These are phyloP conservation scores for Ricinus communis DNA, from an alignment of 345 rosid species.

Conservation along the genomic window DNA sequence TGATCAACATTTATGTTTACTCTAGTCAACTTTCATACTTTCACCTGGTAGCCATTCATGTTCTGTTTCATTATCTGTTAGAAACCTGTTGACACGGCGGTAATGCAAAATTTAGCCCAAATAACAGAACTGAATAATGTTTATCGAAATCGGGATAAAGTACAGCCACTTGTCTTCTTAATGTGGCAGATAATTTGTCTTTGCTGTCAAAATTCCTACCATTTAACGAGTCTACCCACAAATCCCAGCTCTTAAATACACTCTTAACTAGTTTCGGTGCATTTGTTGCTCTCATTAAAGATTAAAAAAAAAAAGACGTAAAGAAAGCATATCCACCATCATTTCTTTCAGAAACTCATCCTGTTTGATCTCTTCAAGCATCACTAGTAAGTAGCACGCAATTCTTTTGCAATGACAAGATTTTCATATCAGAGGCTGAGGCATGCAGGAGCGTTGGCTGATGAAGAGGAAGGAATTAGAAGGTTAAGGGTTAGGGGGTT, in stretches of 20 bases:
- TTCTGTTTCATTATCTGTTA: no score
- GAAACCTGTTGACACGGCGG: no score
- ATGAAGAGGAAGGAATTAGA: slow-evolving; percentile 8
- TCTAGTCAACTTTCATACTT: background rate
- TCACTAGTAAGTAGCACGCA: background rate
- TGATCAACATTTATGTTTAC: background rate
- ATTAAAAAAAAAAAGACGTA: background rate
- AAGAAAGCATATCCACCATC: no score
- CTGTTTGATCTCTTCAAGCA: background rate
- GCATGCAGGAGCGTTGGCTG: slow-evolving; percentile 16
- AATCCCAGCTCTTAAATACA: slow-evolving; percentile 17
- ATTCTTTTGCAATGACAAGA: background rate
- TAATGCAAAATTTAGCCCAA: no score
- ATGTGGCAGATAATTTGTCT: background rate
- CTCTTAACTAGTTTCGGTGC: slow-evolving; percentile 1
- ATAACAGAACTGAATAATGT: background rate
- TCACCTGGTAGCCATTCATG: background rate
- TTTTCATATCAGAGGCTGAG: slow-evolving; percentile 28
- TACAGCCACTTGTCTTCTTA: background rate
- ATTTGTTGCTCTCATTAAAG: background rate
- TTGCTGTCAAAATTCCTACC: slow-evolving; percentile 10
- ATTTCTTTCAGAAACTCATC: background rate
- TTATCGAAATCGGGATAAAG: background rate
- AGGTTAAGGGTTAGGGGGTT: slow-evolving; percentile 17
- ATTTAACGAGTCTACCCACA: slow-evolving; percentile 13